Evolutionary conservation across 2,329 filamentous ascomycete species (phyloP).

Genomic region (Parastagonospora nodorum): DNA sequence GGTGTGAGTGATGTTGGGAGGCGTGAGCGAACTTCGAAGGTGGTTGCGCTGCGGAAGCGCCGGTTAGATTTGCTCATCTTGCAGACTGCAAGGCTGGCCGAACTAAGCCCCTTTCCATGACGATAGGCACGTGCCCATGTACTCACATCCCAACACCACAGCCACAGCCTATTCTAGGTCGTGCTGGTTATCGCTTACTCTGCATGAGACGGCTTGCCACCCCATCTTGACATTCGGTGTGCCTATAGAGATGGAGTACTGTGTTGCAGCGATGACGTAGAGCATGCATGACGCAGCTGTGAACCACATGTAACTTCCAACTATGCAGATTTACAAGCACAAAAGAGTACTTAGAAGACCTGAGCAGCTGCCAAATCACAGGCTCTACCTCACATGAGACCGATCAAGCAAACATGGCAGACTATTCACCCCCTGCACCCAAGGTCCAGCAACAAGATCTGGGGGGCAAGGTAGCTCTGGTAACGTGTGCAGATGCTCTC

Average conservation of each 20-base stretch:
- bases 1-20: conserved; percentile 4
- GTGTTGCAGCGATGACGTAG: neutral
- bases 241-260: neutral
- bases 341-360: no score
- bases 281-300: neutral
- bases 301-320: no score
- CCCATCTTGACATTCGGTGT: neutral
- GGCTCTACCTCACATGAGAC: neutral
- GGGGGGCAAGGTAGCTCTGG: conserved; percentile 35
- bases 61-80: conserved; percentile 29
- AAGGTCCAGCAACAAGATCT: conserved; percentile 35
- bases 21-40: conserved; percentile 5
- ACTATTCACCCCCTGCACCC: conserved; percentile 24
- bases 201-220: no score
- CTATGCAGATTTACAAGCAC: no score
- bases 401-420: conserved; percentile 15
- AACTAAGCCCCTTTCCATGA: conserved; percentile 18
- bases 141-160: neutral
- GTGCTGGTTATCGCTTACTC: neutral
- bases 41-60: conserved; percentile 18
- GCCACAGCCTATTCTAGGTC: neutral
- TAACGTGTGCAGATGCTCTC: conserved; percentile 26
- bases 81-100: conserved; percentile 14
- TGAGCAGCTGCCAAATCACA: no score
- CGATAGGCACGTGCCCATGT: conserved; percentile 2